Evolutionary conservation across 495 filamentous ascomycete species (phyloP).

Genomic region (Podospora sp.): DNA sequence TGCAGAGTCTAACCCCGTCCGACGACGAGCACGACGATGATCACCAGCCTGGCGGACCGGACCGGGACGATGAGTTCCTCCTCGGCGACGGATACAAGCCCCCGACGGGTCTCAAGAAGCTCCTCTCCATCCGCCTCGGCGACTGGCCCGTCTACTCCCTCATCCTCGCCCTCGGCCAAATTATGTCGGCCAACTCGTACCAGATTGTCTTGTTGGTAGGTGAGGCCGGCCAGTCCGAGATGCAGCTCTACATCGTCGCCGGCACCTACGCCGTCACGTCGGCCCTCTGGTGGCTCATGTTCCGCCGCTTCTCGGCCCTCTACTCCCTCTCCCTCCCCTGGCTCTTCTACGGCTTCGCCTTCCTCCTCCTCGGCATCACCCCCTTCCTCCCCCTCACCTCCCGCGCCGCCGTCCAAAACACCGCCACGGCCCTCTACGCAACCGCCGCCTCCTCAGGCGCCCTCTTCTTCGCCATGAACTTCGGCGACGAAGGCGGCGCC

Average conservation of each 20-base stretch:
- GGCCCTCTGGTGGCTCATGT: constrained; percentile 53
- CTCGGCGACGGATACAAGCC: constrained; percentile 68
- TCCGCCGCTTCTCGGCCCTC: constrained; percentile 27
- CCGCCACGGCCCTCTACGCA: constrained; percentile 62
- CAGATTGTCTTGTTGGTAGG: constrained; percentile 69
- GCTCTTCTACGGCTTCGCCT: constrained; percentile 61
- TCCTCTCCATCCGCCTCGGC: constrained; percentile 31
- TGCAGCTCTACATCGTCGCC: constrained; percentile 63
- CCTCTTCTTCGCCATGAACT: constrained; percentile 68
- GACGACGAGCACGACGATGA: constrained; percentile 28
- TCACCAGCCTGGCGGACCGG: not conserved
- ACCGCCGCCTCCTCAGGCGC: constrained; percentile 60
- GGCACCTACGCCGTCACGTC: constrained; percentile 61
- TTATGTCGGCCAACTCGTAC: constrained; percentile 67
- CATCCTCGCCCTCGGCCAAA: constrained; percentile 68
- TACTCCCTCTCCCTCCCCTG: constrained; percentile 55
- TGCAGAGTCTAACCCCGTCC: constrained; percentile 37
- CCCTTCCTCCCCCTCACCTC: constrained; percentile 47
- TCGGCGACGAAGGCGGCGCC: constrained; percentile 61
- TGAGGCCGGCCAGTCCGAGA: constrained; percentile 58
- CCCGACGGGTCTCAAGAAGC: constrained; percentile 62
- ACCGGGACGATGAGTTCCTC: constrained; percentile 54
- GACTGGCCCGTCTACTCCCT: constrained; percentile 76
- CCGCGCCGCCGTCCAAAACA: constrained; percentile 58
- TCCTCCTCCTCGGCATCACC: constrained; percentile 63